Percentiles rank a stretch among this genome's conserved stretches.
phyloP scores from a whole-genome alignment of 768 basidiomycete genomes.

The Suillus weaverae region DNA sequence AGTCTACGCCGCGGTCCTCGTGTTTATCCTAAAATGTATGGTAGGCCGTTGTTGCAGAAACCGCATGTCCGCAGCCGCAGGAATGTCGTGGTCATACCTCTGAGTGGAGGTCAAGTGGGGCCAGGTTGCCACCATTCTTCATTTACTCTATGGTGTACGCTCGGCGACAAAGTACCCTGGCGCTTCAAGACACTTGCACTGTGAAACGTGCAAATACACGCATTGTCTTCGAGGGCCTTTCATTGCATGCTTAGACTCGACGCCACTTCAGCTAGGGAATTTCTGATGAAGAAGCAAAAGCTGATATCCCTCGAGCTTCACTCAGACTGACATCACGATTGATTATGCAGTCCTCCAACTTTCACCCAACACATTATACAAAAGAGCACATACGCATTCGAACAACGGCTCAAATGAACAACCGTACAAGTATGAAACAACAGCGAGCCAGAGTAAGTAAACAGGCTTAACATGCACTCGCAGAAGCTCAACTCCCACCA shows the following conservation, averaged over 20 bases:
- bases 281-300: neutral
- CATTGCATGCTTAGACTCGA: neutral
- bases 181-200: neutral
- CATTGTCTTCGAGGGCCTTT: neutral
- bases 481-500: neutral
- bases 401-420: neutral
- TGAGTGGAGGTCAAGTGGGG: neutral
- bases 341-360: neutral
- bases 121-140: neutral
- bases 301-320: neutral
- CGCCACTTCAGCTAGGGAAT: neutral
- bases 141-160: neutral
- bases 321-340: neutral
- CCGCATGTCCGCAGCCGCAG: neutral
- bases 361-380: neutral
- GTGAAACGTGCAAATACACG: neutral
- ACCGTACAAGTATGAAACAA: constrained; percentile 5
- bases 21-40: neutral
- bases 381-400: neutral
- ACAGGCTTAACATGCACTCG: neutral
- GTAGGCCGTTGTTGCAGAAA: neutral
- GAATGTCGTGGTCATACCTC: neutral
- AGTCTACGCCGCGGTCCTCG: neutral
- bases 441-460: neutral
- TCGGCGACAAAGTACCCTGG: neutral